Conservation (phyloP, 176 grass and related monocot genomes). For the Coix lacrymajobi region DNA sequence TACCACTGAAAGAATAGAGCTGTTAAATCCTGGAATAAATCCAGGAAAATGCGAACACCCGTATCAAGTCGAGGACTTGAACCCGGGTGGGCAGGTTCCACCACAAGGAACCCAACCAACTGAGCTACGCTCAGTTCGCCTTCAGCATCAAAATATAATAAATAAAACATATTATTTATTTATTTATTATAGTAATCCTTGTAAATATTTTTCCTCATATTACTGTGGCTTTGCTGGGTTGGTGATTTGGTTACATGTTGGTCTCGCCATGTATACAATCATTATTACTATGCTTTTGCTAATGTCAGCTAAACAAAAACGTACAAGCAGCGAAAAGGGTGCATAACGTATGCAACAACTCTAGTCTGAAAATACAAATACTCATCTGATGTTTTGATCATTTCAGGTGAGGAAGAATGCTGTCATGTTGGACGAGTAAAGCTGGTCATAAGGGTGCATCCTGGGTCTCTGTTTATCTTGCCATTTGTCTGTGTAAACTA, state of each 20-base stretch:
- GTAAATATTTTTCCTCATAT: background rate
- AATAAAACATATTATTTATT: too few relatives aligned
- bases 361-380: background rate
- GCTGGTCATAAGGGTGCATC: constrained; percentile 9
- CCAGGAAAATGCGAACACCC: too few relatives aligned
- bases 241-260: background rate
- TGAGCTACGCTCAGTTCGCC: too few relatives aligned
- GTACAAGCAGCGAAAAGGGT: background rate
- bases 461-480: background rate
- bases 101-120: too few relatives aligned
- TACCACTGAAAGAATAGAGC: too few relatives aligned
- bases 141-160: too few relatives aligned
- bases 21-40: too few relatives aligned
- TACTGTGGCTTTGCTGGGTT: background rate
- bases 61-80: too few relatives aligned
- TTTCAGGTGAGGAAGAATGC: constrained; percentile 64
- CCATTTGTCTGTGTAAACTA: background rate
- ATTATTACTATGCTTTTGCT: background rate
- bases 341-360: background rate
- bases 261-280: background rate
- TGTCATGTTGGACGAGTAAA: constrained; percentile 40
- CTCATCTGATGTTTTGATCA: background rate
- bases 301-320: background rate
- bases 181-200: background rate
- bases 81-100: too few relatives aligned